Evolutionary conservation across 345 rosid species (phyloP).

Genomic region (Rhizophora apiculata): DNA sequence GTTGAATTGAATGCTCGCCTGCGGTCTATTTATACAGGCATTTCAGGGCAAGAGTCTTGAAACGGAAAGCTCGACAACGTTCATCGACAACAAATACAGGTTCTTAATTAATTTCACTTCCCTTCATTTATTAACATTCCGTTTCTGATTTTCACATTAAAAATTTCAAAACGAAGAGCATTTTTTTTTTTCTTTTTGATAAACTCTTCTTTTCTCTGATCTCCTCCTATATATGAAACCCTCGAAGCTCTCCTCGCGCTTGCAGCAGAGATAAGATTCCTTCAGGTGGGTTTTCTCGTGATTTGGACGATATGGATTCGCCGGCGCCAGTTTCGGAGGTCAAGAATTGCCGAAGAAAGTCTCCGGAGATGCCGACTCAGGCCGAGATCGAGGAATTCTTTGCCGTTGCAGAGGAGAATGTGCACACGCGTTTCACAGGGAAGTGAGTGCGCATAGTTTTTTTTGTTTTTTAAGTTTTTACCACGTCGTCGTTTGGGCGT

Average conservation of each 20-base stretch:
- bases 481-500: conserved; percentile 21
- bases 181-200: no score
- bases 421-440: conserved; percentile 43
- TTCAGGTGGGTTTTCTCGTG: conserved; percentile 26
- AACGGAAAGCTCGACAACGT: conserved; percentile 43
- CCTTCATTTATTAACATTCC: conserved; percentile 1
- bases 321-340: conserved; percentile 6
- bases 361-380: conserved; percentile 22
- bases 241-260: not conserved
- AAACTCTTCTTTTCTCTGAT: not conserved
- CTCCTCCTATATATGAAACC: not conserved
- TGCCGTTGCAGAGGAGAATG: conserved; percentile 34
- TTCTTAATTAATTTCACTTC: conserved; percentile 17
- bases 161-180: no score
- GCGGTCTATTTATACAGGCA: not conserved
- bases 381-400: conserved; percentile 47
- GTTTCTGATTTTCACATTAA: no score
- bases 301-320: conserved; percentile 20
- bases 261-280: conserved; percentile 31
- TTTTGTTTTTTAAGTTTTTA: no score
- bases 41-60: conserved; percentile 41
- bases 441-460: conserved; percentile 37
- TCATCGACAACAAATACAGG: conserved; percentile 47
- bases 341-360: not conserved
- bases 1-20: not conserved